phyloP scores from a whole-genome alignment of 2,329 filamentous ascomycete genomes.

The Diplodia scrobiculata region DNA sequence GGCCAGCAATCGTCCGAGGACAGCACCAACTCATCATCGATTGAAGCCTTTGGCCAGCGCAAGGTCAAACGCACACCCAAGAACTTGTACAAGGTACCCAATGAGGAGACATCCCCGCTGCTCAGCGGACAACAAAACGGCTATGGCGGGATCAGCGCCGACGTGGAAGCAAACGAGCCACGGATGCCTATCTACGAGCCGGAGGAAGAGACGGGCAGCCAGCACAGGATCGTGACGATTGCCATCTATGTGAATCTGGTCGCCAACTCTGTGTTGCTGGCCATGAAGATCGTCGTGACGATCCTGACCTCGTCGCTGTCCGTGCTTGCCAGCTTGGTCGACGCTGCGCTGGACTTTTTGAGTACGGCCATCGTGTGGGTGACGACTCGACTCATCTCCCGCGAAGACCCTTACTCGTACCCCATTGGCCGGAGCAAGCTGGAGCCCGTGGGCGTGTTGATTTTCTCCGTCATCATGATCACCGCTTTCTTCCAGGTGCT shows the following conservation, averaged over 20 bases:
- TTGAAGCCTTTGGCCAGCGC: constrained; percentile 31
- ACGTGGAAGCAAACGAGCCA: constrained; percentile 49
- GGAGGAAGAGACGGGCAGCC: constrained; percentile 71
- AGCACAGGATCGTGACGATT: constrained; percentile 74
- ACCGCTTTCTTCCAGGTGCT: constrained; percentile 79
- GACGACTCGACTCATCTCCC: constrained; percentile 72
- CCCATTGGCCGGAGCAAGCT: constrained; percentile 75
- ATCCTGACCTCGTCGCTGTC: constrained; percentile 78
- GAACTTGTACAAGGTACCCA: constrained; percentile 74
- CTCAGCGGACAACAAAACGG: constrained; percentile 33
- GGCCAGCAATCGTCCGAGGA: constrained; percentile 32
- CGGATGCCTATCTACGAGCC: constrained; percentile 68
- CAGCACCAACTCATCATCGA: constrained; percentile 38
- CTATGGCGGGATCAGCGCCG: constrained; percentile 39
- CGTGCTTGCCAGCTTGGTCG: constrained; percentile 76
- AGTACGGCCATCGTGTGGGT: constrained; percentile 79
- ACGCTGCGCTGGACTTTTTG: constrained; percentile 77
- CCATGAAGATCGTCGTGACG: constrained; percentile 75
- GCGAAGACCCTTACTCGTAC: constrained; percentile 73
- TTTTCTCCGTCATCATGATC: constrained; percentile 85
- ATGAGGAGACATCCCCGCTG: constrained; percentile 67
- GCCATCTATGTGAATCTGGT: constrained; percentile 85
- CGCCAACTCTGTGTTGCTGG: constrained; percentile 74
- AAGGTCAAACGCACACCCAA: constrained; percentile 65
- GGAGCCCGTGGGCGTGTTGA: constrained; percentile 76